Evolutionary conservation across 2,329 filamentous ascomycete genomes (phyloP), one percentile per base, ranked within the genome.

Genomic region (Alternaria panax): DNA sequence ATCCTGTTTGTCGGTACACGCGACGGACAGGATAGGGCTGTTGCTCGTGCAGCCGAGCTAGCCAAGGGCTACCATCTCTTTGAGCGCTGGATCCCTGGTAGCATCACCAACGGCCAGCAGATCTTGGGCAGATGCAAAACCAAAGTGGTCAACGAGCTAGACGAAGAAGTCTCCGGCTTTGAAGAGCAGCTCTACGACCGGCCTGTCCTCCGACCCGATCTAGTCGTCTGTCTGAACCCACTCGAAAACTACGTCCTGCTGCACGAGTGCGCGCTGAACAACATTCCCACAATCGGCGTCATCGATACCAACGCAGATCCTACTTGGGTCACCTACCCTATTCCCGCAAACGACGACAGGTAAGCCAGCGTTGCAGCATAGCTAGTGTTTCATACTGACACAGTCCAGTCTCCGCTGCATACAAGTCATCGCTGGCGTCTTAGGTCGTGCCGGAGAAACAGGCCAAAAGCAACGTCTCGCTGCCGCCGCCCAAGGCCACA

Each of bases 281-380:
- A 90, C 73, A 91, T 99, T 57, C 95, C 95, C 1, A 98, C 95
- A 0, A 95, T 99, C 72, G 95, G 94, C 46, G 85, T 99, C 58
- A 90, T 98, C 67, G 95, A 99, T 79, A 98, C 95, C 1, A 91
- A 99, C 78, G 90, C 89, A 2, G 91, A 98, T 79, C 92, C 95
- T 0, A 92, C 92, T 0, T 94, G 92, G 87, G 93, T 98, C 51
- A 98, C 95, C 4, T 99, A 99, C 76, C 91, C 92, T 14, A 97
- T 99, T 68, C 95, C 95, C 2, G 92, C 92, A 51, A 99, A 99
- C 78, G 95, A 99, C 75, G 95, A 99, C 84, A 93, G 90, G 90
- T 92, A 78, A 74, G 84, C 76, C 45, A 6, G 34, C 7, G 20
- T 22, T 36, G 11, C 30, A 28, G 16, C 8, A 47, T 16, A 12